These are phyloP conservation scores for Stachybotrys chlorohalonatus DNA, from an alignment of 2,329 filamentous ascomycete species.

Conservation along the genomic window DNA sequence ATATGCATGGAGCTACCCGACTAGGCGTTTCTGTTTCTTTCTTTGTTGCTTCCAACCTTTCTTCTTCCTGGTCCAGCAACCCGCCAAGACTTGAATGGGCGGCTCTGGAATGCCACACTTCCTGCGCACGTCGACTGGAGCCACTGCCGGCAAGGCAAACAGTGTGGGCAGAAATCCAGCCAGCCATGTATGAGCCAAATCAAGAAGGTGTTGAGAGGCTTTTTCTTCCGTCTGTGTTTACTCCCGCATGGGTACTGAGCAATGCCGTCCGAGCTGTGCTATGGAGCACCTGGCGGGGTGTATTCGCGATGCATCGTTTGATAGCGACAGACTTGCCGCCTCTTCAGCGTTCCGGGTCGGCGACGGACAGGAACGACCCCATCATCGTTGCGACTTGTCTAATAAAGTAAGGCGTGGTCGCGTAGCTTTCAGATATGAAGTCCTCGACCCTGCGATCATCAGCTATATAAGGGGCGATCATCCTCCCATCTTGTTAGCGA, in stretches of 20 bases:
- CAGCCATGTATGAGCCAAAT: too few species aligned
- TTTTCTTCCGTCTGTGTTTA: too few species aligned
- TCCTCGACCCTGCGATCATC: background rate
- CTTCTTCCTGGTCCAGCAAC: background rate
- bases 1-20: background rate
- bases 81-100: background rate
- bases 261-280: too few species aligned
- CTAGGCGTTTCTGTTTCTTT: background rate
- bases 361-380: background rate
- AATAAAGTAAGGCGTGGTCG: background rate
- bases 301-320: too few species aligned
- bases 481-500: background rate
- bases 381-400: background rate
- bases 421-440: background rate
- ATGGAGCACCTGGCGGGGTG: too few species aligned
- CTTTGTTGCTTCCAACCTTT: background rate
- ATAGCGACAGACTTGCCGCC: too few species aligned
- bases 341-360: too few species aligned
- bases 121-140: background rate
- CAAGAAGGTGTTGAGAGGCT: too few species aligned
- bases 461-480: background rate
- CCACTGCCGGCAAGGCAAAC: too few species aligned
- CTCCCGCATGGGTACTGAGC: too few species aligned
- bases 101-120: background rate
- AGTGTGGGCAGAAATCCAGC: too few species aligned